A percentile compares a stretch with the other conserved stretches of the same genome.
These are phyloP conservation scores for Ophioceras dolichostomum DNA, from an alignment of 2,329 filamentous ascomycete species.

Conservation along the genomic window DNA sequence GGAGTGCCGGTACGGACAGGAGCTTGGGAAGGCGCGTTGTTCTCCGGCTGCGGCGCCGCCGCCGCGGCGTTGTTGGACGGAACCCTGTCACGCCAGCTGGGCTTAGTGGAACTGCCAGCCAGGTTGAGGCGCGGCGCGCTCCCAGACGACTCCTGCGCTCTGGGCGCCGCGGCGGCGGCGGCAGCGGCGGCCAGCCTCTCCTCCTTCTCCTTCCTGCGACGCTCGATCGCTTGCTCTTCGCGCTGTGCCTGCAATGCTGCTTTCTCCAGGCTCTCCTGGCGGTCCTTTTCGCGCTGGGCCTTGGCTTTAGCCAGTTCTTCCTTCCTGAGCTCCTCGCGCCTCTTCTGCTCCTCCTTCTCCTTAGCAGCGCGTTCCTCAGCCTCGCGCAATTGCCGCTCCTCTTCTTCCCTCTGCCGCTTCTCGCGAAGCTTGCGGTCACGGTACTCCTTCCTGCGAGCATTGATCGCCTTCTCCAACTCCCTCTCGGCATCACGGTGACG, in stretches of 20 bases:
- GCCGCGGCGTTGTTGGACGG: constrained; percentile 17
- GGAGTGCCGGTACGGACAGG: constrained; percentile 17
- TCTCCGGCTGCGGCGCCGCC: constrained; percentile 18
- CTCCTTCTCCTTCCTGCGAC: constrained; percentile 55
- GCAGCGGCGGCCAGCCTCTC: constrained; percentile 17
- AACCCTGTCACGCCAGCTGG: constrained; percentile 53
- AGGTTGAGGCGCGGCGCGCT: constrained; percentile 52
- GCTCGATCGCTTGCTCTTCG: constrained; percentile 79
- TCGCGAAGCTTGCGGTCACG: constrained; percentile 73
- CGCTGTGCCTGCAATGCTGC: constrained; percentile 62
- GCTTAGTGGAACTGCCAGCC: constrained; percentile 28
- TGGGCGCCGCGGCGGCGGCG: constrained; percentile 14
- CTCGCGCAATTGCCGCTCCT: constrained; percentile 64
- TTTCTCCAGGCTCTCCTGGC: constrained; percentile 55
- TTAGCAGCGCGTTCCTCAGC: constrained; percentile 70
- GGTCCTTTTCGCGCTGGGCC: constrained; percentile 53
- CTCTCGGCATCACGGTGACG: constrained; percentile 82
- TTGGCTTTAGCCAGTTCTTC: constrained; percentile 55
- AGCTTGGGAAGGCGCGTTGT: constrained; percentile 13
- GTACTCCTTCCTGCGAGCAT: constrained; percentile 75
- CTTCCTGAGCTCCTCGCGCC: constrained; percentile 68
- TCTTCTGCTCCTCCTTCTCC: constrained; percentile 78
- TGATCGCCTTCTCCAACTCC: constrained; percentile 87
- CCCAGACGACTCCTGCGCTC: constrained; percentile 29
- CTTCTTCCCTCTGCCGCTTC: constrained; percentile 74